phyloP scores from a whole-genome alignment of 202 grass and related monocot genomes.

The Alloteropsis angusta region DNA sequence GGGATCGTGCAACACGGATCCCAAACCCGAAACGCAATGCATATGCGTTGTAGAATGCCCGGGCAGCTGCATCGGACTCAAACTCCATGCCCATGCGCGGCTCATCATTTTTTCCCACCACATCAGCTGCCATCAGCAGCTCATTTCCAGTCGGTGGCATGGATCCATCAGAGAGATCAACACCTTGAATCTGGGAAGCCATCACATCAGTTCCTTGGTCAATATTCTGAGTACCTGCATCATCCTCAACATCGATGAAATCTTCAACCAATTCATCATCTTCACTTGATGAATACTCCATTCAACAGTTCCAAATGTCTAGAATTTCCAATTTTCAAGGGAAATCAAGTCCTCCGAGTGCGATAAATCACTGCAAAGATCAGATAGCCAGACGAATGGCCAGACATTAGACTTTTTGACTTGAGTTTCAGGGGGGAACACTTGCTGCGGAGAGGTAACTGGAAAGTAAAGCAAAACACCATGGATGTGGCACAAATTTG shows the following conservation, averaged over 20 bases:
- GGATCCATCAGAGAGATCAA: slow-evolving; percentile 5
- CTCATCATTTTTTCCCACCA: slow-evolving; percentile 34
- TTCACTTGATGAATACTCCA: slow-evolving; percentile 89
- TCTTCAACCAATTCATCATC: slow-evolving; percentile 58
- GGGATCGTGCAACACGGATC: slow-evolving; percentile 85
- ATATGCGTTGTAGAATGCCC: slow-evolving; percentile 68
- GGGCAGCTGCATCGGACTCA: slow-evolving; percentile 57
- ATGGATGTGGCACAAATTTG: background rate
- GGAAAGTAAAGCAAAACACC: background rate
- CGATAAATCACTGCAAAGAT: background rate
- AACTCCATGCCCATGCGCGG: slow-evolving; percentile 76
- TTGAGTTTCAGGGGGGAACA: background rate
- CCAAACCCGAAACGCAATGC: slow-evolving; percentile 63
- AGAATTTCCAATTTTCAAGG: slow-evolving; percentile 2
- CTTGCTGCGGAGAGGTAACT: background rate
- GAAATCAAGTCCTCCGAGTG: background rate
- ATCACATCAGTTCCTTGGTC: slow-evolving; percentile 20
- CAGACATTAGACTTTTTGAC: background rate
- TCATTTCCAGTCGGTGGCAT: slow-evolving; percentile 15
- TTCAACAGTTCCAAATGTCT: slow-evolving; percentile 9
- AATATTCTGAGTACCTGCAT: slow-evolving; percentile 23
- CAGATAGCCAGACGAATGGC: background rate
- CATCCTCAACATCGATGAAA: slow-evolving; percentile 51
- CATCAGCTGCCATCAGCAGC: slow-evolving; percentile 29
- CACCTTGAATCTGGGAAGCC: slow-evolving; percentile 12